Evolutionary conservation across 2,329 filamentous ascomycete species (phyloP).

Genomic region (Pseudocercospora cruenta): DNA sequence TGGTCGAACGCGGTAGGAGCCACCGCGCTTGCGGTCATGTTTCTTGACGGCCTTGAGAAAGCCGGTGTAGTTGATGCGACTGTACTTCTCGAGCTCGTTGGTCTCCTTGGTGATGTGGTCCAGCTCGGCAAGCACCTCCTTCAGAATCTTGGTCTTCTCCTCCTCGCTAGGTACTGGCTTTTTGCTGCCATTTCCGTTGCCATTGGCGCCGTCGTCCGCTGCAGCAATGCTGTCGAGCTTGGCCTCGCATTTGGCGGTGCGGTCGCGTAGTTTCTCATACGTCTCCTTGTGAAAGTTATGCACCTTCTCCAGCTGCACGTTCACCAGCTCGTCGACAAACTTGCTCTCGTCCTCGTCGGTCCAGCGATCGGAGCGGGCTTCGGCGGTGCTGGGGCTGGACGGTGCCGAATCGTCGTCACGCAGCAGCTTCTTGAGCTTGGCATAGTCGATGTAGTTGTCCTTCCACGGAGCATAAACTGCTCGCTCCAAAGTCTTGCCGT

Average conservation of each 20-base stretch:
- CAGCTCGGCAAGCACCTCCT: constrained; percentile 76
- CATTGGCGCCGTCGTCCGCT: constrained; percentile 35
- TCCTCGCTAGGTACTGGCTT: constrained; percentile 43
- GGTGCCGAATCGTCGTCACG: constrained; percentile 65
- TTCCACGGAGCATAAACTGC: constrained; percentile 86
- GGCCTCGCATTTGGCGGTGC: constrained; percentile 71
- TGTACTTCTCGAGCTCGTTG: constrained; percentile 92
- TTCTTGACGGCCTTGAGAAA: constrained; percentile 99
- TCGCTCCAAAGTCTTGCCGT: constrained; percentile 82
- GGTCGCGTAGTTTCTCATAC: constrained; percentile 78
- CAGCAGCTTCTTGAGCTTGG: constrained; percentile 85
- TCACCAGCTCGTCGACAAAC: constrained; percentile 94
- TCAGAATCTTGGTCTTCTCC: constrained; percentile 59
- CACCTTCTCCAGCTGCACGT: constrained; percentile 93
- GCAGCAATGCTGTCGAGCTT: constrained; percentile 62
- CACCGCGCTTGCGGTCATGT: constrained; percentile 90
- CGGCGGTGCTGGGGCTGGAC: constrained; percentile 46
- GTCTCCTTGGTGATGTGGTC: constrained; percentile 88
- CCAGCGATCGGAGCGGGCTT: constrained; percentile 65
- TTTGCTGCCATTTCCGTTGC: constrained; percentile 35
- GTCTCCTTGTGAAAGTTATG: constrained; percentile 83
- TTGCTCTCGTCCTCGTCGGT: constrained; percentile 90
- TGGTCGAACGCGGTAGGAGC: constrained; percentile 83
- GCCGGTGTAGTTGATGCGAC: constrained; percentile 93
- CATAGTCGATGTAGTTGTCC: constrained; percentile 93